phyloP scores from a whole-genome alignment of 257 asterid genomes.

The Striga asiatica region DNA sequence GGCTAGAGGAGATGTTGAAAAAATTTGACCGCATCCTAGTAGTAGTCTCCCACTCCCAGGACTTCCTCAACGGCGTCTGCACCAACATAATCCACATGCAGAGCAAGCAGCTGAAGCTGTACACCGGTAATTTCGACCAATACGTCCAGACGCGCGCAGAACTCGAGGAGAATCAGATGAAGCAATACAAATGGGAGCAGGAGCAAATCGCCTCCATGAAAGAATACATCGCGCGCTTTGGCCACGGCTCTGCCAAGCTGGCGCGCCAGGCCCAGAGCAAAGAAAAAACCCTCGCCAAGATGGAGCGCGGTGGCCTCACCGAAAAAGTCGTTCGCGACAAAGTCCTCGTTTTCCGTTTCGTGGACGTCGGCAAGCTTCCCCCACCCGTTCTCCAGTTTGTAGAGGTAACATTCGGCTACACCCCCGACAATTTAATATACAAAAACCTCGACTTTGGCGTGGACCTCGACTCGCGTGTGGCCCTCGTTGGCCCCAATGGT shows the following conservation, averaged over 20 bases:
- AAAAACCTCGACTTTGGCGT: constrained; percentile 89
- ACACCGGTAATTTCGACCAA: constrained; percentile 86
- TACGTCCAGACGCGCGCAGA: constrained; percentile 88
- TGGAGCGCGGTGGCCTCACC: constrained; percentile 97
- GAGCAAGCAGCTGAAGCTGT: constrained; percentile 60
- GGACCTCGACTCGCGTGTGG: constrained; percentile 89
- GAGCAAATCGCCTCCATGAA: constrained; percentile 94
- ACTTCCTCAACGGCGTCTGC: constrained; percentile 92
- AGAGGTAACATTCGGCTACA: constrained; percentile 85
- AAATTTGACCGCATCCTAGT: constrained; percentile 84
- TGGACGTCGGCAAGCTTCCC: constrained; percentile 91
- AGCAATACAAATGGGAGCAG: constrained; percentile 96
- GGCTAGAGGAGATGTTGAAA: constrained; percentile 90
- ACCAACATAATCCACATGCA: constrained; percentile 98
- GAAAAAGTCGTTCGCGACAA: constrained; percentile 72
- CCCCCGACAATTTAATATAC: constrained; percentile 78
- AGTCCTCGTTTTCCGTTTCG: constrained; percentile 66
- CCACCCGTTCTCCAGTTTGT: constrained; percentile 96
- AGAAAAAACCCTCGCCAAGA: constrained; percentile 91
- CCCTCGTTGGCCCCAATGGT: constrained; percentile 97
- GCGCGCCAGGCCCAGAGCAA: constrained; percentile 99
- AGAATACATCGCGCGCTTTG: constrained; percentile 98
- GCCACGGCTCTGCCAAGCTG: constrained; percentile 95
- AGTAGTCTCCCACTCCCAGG: constrained; percentile 96
- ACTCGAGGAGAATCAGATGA: constrained; percentile 97